phyloP scores from a whole-genome alignment of 1,284 basidiomycete genomes.

The Ceratobasidium sp. region DNA sequence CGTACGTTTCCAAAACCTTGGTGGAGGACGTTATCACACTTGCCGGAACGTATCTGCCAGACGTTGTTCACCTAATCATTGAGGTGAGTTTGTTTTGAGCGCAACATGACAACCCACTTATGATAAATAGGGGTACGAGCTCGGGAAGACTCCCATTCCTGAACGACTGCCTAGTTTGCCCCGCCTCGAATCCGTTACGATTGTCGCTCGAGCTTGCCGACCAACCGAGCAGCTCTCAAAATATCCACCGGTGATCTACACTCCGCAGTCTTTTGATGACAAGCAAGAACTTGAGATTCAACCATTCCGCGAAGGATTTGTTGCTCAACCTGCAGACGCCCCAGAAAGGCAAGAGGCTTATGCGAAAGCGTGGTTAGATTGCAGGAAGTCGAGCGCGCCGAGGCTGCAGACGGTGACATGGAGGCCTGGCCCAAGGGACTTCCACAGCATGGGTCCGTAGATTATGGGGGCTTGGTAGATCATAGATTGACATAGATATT shows the following conservation, averaged over 20 bases:
- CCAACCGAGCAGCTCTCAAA: slow-evolving; percentile 18
- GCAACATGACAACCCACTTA: background rate
- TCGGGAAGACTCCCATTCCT: slow-evolving; percentile 24
- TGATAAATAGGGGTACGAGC: slow-evolving; percentile 21
- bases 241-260: slow-evolving; percentile 15
- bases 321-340: slow-evolving; percentile 25
- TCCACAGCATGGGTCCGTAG: slow-evolving; percentile 33
- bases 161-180: slow-evolving; percentile 27
- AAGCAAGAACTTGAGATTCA: slow-evolving; percentile 1
- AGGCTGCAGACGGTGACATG: slow-evolving; percentile 1
- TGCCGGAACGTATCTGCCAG: slow-evolving; percentile 17
- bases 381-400: background rate
- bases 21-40: slow-evolving; percentile 31
- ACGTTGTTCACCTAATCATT: slow-evolving; percentile 26
- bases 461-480: background rate
- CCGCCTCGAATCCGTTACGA: slow-evolving; percentile 22
- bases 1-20: slow-evolving; percentile 32
- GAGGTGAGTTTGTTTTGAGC: slow-evolving; percentile 8
- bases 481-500: background rate
- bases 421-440: slow-evolving; percentile 30
- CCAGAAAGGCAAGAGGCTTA: slow-evolving; percentile 30
- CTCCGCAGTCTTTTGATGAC: background rate
- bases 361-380: slow-evolving; percentile 15
- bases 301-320: slow-evolving; percentile 6
- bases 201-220: slow-evolving; percentile 28